phyloP scores from a whole-genome alignment of 2,329 filamentous ascomycete species.

The Apiospora phragmitis region DNA sequence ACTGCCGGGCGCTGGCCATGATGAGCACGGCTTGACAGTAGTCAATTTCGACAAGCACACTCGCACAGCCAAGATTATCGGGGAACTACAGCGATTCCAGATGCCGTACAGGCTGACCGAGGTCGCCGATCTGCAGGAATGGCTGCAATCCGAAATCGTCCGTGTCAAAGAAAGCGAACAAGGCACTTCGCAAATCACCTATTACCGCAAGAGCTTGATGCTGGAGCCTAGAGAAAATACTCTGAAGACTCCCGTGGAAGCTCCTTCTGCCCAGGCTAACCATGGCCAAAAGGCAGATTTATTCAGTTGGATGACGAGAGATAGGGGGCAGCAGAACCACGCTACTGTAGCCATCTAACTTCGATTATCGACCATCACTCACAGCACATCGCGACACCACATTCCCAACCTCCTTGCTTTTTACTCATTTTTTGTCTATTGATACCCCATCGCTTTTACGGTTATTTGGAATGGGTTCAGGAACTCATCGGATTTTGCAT shows the following conservation, averaged over 20 bases:
- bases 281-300: constrained; percentile 39
- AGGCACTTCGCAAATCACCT: constrained; percentile 59
- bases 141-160: constrained; percentile 81
- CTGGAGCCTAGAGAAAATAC: constrained; percentile 71
- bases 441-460: constrained; percentile 11
- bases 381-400: constrained; percentile 13
- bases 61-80: constrained; percentile 92
- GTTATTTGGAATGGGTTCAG: constrained; percentile 9
- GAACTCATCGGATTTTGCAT: constrained; percentile 9
- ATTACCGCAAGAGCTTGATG: constrained; percentile 81
- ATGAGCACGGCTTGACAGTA: constrained; percentile 71
- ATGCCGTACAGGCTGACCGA: constrained; percentile 84
- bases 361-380: not conserved
- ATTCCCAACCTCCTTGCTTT: not conserved
- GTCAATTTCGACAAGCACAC: constrained; percentile 99
- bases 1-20: constrained; percentile 56
- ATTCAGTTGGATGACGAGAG: constrained; percentile 54
- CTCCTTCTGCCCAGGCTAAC: constrained; percentile 24
- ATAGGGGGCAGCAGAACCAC: constrained; percentile 34
- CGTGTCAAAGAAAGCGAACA: constrained; percentile 66
- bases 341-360: constrained; percentile 4
- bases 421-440: constrained; percentile 11
- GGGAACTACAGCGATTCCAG: constrained; percentile 93
- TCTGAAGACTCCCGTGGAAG: constrained; percentile 33
- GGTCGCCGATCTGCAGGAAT: constrained; percentile 86